A percentile compares a stretch with the other conserved stretches of the same genome.
Evolutionary conservation across 352 stramenopile genomes (phyloP).

Genomic region (Pythium aphanidermatum): DNA sequence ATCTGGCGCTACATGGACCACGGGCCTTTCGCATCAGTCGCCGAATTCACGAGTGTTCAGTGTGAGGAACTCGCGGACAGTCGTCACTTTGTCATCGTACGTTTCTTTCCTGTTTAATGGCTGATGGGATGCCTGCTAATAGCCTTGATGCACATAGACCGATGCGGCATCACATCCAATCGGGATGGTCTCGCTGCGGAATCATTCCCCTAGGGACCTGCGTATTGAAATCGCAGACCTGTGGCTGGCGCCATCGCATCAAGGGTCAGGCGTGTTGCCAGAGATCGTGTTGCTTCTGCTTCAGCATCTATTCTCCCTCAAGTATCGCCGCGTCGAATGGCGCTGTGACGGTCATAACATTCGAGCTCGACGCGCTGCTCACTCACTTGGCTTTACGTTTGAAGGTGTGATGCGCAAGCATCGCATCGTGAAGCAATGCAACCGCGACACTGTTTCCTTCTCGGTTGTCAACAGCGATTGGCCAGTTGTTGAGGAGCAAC

Average conservation of each 20-base stretch:
- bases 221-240: slow-evolving; percentile 71
- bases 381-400: slow-evolving; percentile 81
- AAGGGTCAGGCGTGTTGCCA: slow-evolving; percentile 35
- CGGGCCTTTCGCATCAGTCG: slow-evolving; percentile 43
- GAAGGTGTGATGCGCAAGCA: slow-evolving; percentile 88
- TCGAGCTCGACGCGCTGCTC: slow-evolving; percentile 62
- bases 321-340: slow-evolving; percentile 87
- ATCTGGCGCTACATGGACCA: slow-evolving; percentile 68
- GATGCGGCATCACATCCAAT: slow-evolving; percentile 42
- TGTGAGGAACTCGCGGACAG: slow-evolving; percentile 27
- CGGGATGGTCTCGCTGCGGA: slow-evolving; percentile 71
- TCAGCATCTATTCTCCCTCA: slow-evolving; percentile 55
- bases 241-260: slow-evolving; percentile 79
- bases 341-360: slow-evolving; percentile 84
- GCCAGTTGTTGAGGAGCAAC: slow-evolving; percentile 55
- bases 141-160: slow-evolving; percentile 23
- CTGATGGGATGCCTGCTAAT: too few relatives aligned
- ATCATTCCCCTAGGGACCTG: slow-evolving; percentile 73
- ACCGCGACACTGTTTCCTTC: slow-evolving; percentile 83
- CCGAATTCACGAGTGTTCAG: slow-evolving; percentile 30
- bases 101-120: not conserved
- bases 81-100: slow-evolving; percentile 59
- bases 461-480: slow-evolving; percentile 86
- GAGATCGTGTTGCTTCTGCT: slow-evolving; percentile 73
- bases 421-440: slow-evolving; percentile 77